Evolutionary conservation across 2,329 filamentous ascomycete genomes (phyloP), one percentile per base, ranked within the genome.

Genomic region (Cladophialophora bantiana): DNA sequence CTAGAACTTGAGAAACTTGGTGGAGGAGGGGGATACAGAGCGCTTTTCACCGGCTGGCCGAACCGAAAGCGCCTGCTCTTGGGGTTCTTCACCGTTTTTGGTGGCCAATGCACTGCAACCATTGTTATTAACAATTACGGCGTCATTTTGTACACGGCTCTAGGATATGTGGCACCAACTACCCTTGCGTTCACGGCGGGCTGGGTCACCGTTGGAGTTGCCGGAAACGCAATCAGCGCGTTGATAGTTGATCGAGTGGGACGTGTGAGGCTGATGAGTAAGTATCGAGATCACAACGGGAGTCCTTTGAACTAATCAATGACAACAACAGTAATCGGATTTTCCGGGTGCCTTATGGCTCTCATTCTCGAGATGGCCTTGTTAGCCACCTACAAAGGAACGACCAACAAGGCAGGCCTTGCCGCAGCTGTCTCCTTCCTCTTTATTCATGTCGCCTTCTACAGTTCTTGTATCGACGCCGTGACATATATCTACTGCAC

Each of bases 401-500:
- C 59, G 5, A 40, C 45, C 59, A 67, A 67, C 45, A 32, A 58
- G 53, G 64, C 59, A 15, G 64, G 64, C 10, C 59, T 62, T 4
- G 34, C 38, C 4, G 56, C 54, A 10, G 55, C 57, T 13, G 58
- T 69, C 6, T 87, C 91, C 68, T 94, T 95, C 82, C 94, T 94
- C 1, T 66, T 62, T 38, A n/a, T 66, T 9, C 61, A 57, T 59
- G 34, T 66, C 3, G 59, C 15, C 7, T 57, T 66, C 48, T 66
- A 66, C 57, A 40, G 35, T 31, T 58, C 59, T 10, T 59, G 63
- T 40, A n/a, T 64, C 9, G 61, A 65, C 38, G 62, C 59, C 10
- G 53, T 53, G 9, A 55, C 62, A 6, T 59, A 62, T 42, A 56
- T 65, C 35, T 68, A 61, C 36, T 59, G 54, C 63, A 62, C 52